A percentile compares a stretch with the other conserved stretches of the same genome.
These are phyloP conservation scores for Sarocladium oryzae DNA, from an alignment of 2,329 filamentous ascomycete genomes.

Conservation along the genomic window DNA sequence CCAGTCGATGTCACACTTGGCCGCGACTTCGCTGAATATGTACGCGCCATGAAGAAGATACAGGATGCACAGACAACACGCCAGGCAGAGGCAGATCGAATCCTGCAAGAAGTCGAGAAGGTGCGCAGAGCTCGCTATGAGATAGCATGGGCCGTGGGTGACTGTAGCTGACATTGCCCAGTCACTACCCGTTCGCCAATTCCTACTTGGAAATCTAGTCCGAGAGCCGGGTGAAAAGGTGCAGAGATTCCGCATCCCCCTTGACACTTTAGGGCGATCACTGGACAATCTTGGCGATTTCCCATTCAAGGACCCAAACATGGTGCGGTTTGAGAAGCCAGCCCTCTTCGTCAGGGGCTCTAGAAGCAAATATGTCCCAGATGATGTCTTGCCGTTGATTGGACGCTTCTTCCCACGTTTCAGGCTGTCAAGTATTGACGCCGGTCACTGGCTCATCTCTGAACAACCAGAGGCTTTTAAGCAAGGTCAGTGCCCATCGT, in stretches of 20 bases:
- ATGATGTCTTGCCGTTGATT: constrained; percentile 73
- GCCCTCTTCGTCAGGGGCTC: constrained; percentile 78
- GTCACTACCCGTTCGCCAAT: constrained; percentile 76
- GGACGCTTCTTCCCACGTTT: constrained; percentile 79
- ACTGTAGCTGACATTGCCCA: constrained; percentile 7
- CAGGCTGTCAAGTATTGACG: constrained; percentile 64
- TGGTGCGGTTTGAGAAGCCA: constrained; percentile 64
- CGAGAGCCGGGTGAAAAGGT: constrained; percentile 43
- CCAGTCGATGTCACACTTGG: constrained; percentile 73
- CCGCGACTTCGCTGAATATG: constrained; percentile 71
- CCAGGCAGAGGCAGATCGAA: constrained; percentile 72
- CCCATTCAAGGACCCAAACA: constrained; percentile 69
- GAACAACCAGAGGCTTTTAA: constrained; percentile 77
- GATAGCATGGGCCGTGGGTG: background rate
- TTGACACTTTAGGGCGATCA: constrained; percentile 60
- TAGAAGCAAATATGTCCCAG: constrained; percentile 69
- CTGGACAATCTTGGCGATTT: constrained; percentile 81
- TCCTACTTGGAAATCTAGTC: constrained; percentile 80
- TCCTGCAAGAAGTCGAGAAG: constrained; percentile 68
- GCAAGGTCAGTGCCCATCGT: constrained; percentile 46
- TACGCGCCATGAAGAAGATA: constrained; percentile 78
- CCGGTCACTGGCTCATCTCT: constrained; percentile 85
- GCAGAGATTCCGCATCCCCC: constrained; percentile 72
- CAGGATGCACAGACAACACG: constrained; percentile 61
- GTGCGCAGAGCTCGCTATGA: constrained; percentile 29